Conservation (phyloP, 2,329 filamentous ascomycete species). For the Aspergillus eucalypticola region DNA sequence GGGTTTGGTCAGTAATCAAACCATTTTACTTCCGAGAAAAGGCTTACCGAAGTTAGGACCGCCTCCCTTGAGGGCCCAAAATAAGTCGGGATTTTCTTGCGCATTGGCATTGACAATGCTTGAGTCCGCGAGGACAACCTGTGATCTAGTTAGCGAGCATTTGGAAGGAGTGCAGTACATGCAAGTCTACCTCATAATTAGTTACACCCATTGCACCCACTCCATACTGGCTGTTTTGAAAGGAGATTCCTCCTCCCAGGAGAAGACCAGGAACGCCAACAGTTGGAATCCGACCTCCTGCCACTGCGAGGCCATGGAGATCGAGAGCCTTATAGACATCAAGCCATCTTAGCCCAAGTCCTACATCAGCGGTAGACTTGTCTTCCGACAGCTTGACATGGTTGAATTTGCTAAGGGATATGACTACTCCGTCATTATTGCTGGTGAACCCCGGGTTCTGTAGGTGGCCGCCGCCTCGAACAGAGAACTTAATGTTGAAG, state of each 20-base stretch:
- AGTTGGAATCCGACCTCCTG: slow-evolving; percentile 46
- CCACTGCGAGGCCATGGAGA: slow-evolving; percentile 41
- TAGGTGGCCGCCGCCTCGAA: slow-evolving; percentile 16
- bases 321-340: slow-evolving; percentile 47
- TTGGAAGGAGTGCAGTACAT: background rate
- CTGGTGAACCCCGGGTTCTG: slow-evolving; percentile 20
- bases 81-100: slow-evolving; percentile 27
- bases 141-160: background rate
- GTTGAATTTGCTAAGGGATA: slow-evolving; percentile 50
- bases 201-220: slow-evolving; percentile 13
- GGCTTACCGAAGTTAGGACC: slow-evolving; percentile 30
- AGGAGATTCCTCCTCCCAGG: slow-evolving; percentile 38
- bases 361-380: slow-evolving; percentile 43
- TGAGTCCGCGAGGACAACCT: slow-evolving; percentile 21
- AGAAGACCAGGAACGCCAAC: slow-evolving; percentile 50
- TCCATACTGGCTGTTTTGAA: slow-evolving; percentile 18
- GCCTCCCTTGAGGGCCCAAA: slow-evolving; percentile 34
- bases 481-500: slow-evolving; percentile 2
- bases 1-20: background rate
- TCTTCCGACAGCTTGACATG: slow-evolving; percentile 36
- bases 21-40: too few species aligned
- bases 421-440: slow-evolving; percentile 44
- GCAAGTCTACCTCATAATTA: slow-evolving; percentile 17
- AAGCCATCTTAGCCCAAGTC: slow-evolving; percentile 49
- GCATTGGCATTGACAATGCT: slow-evolving; percentile 17